A percentile compares a stretch with the other conserved stretches of the same genome.
Evolutionary conservation across 176 grass and related monocot species (phyloP).

Genomic region (Zoysia japonica): DNA sequence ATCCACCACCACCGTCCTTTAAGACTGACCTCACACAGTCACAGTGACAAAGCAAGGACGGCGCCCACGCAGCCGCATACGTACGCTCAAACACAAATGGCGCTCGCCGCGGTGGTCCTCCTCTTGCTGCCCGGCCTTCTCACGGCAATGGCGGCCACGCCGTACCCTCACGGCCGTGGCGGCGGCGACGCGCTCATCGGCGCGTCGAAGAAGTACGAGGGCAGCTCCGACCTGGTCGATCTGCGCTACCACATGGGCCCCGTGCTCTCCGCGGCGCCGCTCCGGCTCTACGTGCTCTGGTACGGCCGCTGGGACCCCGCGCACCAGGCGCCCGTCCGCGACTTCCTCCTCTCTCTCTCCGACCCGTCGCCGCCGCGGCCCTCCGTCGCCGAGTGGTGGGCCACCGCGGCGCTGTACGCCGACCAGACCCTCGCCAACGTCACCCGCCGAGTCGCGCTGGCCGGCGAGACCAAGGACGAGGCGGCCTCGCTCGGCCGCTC

Average conservation of each 20-base stretch:
- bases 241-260: conserved; percentile 84
- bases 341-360: conserved; percentile 75
- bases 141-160: conserved; percentile 23
- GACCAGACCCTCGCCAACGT: conserved; percentile 75
- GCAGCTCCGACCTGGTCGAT: conserved; percentile 69
- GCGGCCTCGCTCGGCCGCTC: conserved; percentile 42
- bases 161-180: conserved; percentile 39
- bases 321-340: conserved; percentile 60
- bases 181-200: conserved; percentile 31
- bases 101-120: background rate
- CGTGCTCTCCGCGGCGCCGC: conserved; percentile 58
- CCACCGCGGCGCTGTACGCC: conserved; percentile 62
- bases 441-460: conserved; percentile 38
- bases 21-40: conserved; percentile 13
- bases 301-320: conserved; percentile 57
- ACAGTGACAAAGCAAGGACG: background rate
- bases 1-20: conserved; percentile 1
- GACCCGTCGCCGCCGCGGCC: conserved; percentile 32
- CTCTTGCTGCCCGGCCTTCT: background rate
- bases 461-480: conserved; percentile 48
- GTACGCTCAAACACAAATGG: background rate
- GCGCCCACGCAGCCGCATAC: background rate
- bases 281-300: conserved; percentile 69
- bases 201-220: conserved; percentile 62
- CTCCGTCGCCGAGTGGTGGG: conserved; percentile 70